A percentile compares a stretch with the other conserved stretches of the same genome.
Evolutionary conservation across 495 filamentous ascomycete species (phyloP).

Genomic region (Penicillium taxi): DNA sequence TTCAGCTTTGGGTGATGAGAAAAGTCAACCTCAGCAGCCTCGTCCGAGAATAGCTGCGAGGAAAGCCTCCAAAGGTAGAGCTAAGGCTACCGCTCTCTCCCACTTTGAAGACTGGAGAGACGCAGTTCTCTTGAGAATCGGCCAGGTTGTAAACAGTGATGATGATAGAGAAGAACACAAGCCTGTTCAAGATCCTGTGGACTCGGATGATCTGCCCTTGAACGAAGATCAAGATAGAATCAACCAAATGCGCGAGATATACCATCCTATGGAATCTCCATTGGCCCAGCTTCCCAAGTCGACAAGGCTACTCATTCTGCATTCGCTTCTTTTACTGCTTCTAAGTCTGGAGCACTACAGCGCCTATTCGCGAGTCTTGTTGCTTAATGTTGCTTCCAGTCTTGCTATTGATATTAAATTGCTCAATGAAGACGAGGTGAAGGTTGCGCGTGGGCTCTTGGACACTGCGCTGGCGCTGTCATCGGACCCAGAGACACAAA

Average conservation of each 20-base stretch:
- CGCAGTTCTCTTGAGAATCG: conserved; percentile 52
- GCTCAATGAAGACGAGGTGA: conserved; percentile 63
- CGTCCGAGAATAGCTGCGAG: conserved; percentile 1
- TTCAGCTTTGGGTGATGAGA: background rate
- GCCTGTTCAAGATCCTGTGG: conserved; percentile 6
- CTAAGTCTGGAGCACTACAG: conserved; percentile 77
- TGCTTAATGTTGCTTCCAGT: conserved; percentile 62
- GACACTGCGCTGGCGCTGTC: conserved; percentile 64
- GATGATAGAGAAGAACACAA: conserved; percentile 28
- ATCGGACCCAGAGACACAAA: conserved; percentile 55
- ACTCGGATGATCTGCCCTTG: conserved; percentile 15
- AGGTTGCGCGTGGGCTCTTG: conserved; percentile 65
- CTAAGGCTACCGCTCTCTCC: conserved; percentile 35
- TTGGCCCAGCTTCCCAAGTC: conserved; percentile 34
- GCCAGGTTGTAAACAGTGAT: conserved; percentile 55
- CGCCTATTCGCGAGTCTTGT: conserved; percentile 64
- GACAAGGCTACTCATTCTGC: conserved; percentile 41
- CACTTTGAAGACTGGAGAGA: conserved; percentile 61
- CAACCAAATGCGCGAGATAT: conserved; percentile 33
- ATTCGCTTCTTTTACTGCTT: conserved; percentile 62
- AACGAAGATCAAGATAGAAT: conserved; percentile 21
- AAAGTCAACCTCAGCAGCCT: background rate
- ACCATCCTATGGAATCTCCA: conserved; percentile 38
- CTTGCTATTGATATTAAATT: conserved; percentile 56
- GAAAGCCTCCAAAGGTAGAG: conserved; percentile 9